A percentile compares a stretch with the other conserved stretches of the same genome.
Evolutionary conservation across 2,329 filamentous ascomycete genomes (phyloP).

Genomic region (Calonectria ilicicola): DNA sequence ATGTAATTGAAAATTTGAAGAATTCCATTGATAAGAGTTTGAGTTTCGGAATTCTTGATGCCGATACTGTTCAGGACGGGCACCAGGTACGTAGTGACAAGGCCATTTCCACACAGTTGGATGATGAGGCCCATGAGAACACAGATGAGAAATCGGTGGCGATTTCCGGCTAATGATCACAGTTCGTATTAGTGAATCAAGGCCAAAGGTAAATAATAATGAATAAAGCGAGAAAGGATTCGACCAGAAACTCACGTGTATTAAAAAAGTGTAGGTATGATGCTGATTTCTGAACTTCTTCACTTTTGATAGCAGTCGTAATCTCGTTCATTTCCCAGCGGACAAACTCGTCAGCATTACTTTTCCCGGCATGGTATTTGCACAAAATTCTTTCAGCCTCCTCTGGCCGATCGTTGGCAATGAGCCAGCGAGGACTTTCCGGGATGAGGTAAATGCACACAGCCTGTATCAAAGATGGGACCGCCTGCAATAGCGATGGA

Average conservation of each 20-base stretch:
- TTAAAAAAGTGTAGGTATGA: constrained; percentile 35
- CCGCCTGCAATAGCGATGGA: constrained; percentile 44
- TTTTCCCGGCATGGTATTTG: constrained; percentile 69
- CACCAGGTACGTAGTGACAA: constrained; percentile 48
- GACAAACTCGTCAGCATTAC: constrained; percentile 60
- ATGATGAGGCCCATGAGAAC: constrained; percentile 58
- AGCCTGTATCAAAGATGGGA: constrained; percentile 23
- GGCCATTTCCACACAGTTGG: constrained; percentile 52
- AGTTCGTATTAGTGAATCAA: too few species aligned
- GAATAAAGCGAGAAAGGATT: too few species aligned
- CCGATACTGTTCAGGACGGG: constrained; percentile 50
- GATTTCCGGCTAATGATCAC: constrained; percentile 47
- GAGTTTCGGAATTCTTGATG: constrained; percentile 49
- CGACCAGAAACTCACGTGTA: constrained; percentile 27
- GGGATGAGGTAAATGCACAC: constrained; percentile 63
- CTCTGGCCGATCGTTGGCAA: constrained; percentile 50
- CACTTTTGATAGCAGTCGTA: constrained; percentile 39
- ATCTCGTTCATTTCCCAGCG: constrained; percentile 64
- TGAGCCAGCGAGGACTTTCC: constrained; percentile 73
- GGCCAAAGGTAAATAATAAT: too few species aligned
- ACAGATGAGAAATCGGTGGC: constrained; percentile 53
- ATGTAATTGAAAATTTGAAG: constrained; percentile 51
- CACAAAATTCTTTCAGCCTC: constrained; percentile 65
- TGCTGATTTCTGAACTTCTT: constrained; percentile 52
- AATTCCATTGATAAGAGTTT: constrained; percentile 54